Conservation (phyloP, 2,329 filamentous ascomycete genomes). For the Thermothelomyces thermophilus region DNA sequence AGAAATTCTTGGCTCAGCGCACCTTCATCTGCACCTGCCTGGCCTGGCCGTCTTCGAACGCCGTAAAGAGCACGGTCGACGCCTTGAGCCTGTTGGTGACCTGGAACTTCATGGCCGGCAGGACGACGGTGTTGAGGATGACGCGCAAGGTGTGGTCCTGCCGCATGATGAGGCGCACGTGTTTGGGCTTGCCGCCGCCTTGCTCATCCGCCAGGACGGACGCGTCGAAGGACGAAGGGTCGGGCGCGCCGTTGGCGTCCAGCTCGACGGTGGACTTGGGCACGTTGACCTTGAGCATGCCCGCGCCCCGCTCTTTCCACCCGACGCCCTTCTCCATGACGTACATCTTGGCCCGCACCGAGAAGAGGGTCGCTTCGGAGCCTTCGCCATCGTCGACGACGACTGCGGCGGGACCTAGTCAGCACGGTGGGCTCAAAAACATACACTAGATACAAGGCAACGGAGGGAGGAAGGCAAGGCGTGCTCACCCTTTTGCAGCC, state of each 20-base stretch:
- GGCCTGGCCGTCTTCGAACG: constrained; percentile 50
- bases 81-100: constrained; percentile 68
- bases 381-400: constrained; percentile 80
- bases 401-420: constrained; percentile 37
- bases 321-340: constrained; percentile 63
- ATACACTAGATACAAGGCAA: neutral
- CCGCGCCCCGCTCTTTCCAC: constrained; percentile 87
- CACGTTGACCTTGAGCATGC: constrained; percentile 79
- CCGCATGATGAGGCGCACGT: constrained; percentile 76
- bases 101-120: constrained; percentile 72
- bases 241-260: constrained; percentile 44
- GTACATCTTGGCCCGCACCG: constrained; percentile 78
- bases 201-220: constrained; percentile 45
- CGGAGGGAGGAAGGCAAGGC: too few species aligned
- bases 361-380: constrained; percentile 67
- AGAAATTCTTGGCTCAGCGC: constrained; percentile 20
- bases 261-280: constrained; percentile 51
- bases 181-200: constrained; percentile 31
- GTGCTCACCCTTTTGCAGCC: constrained; percentile 63
- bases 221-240: constrained; percentile 50
- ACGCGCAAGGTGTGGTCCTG: constrained; percentile 84
- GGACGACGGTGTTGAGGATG: constrained; percentile 76
- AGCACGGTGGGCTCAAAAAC: too few species aligned
- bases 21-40: constrained; percentile 58
- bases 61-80: constrained; percentile 60